Base-by-base conservation (phyloP, 192 early-diverging fungal species). In the Geosiphon pyriformis region DNA sequence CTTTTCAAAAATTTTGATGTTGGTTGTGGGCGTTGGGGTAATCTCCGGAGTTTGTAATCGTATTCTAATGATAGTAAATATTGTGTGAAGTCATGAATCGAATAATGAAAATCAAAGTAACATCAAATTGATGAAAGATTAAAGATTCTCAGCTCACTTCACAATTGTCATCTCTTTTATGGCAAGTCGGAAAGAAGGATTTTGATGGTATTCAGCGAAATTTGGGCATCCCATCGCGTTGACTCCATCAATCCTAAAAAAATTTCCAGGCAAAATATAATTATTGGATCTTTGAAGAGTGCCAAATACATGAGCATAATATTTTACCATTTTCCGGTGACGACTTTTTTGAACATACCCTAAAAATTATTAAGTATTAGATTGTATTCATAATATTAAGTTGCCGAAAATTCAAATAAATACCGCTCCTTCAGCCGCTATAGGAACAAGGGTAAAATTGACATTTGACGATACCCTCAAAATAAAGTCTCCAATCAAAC, bases 341-440 rank as follows among this genome's bases (percentile, higher is more conserved):
- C 59, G n/a, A 74, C 68, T 68, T 83, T 78, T 52, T 70, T 76
- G 54, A 82, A 88, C 84, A 90, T 88, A 2, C 88, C 87, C 70
- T 83, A 61, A 15, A 62, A 6, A 69, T 47, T 61, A 61, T 46
- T 8, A 11, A 26, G 51, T 51, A 61, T 59, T 34, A 37, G 29
- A 26, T 27, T 48, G 15, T 56, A 22, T 3, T 17, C 29, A 20
- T n/a, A 27, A 25, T 3, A 31, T 34, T n/a, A n/a, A n/a, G n/a
- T n/a, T n/a, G n/a, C n/a, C n/a, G n/a, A n/a, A n/a, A n/a, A n/a
- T n/a, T n/a, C n/a, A n/a, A n/a, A n/a, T n/a, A 68, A 73, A 75
- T 80, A 83, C 85, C 25, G 88, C 89, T 55, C 91, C 91, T 72
- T 92, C 91, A 46, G 78, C 68, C 11, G 91, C 84, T 64, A 92